A percentile compares a stretch with the other conserved stretches of the same genome.
Conservation (phyloP, 768 basidiomycete species). For the Russula sp. region DNA sequence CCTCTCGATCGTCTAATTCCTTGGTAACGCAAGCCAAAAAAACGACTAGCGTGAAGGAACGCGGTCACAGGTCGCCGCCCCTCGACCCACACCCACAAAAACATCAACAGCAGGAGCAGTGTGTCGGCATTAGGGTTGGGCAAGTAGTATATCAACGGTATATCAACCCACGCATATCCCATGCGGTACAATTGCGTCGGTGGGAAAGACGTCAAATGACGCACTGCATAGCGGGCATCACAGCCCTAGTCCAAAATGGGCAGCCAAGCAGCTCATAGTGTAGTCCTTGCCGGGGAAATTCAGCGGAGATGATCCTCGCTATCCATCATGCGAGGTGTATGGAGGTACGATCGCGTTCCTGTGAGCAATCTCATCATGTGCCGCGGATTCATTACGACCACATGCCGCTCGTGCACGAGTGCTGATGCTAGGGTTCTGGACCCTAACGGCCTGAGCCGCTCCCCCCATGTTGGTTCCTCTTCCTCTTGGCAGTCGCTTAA, state of each 20-base stretch:
- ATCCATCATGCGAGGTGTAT: slow-evolving; percentile 46
- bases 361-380: neutral
- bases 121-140: neutral
- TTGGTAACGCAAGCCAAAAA: neutral
- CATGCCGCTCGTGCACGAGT: neutral
- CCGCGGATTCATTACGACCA: neutral
- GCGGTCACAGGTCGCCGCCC: neutral
- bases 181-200: neutral
- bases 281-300: slow-evolving; percentile 51
- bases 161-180: neutral
- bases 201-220: neutral
- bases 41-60: neutral
- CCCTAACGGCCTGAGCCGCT: slow-evolving; percentile 26
- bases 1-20: neutral
- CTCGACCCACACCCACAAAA: neutral
- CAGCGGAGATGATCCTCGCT: slow-evolving; percentile 37
- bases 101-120: neutral
- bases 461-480: slow-evolving; percentile 41
- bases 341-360: slow-evolving; percentile 15
- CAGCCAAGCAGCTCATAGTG: slow-evolving; percentile 34
- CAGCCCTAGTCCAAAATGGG: neutral
- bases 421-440: slow-evolving; percentile 15
- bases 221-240: neutral
- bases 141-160: neutral
- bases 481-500: slow-evolving; percentile 48